Evolutionary conservation across 2,329 filamentous ascomycete genomes (phyloP).

Genomic region (Epichloe brachyelytri): DNA sequence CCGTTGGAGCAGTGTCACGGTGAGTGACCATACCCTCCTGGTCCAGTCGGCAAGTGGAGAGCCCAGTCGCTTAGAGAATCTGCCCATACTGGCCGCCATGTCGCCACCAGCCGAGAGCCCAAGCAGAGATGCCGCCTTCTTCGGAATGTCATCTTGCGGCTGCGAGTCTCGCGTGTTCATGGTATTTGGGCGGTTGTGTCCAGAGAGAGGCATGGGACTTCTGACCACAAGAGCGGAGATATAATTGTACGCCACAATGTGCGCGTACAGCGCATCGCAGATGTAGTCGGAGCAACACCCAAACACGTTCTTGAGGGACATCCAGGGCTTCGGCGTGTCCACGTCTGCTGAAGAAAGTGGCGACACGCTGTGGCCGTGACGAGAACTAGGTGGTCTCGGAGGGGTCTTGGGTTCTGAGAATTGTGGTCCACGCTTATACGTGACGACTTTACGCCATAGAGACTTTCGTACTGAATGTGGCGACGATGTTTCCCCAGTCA

Average conservation of each 20-base stretch:
- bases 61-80: slow-evolving; percentile 14
- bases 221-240: slow-evolving; percentile 24
- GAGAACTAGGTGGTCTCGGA: background rate
- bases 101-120: slow-evolving; percentile 25
- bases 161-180: slow-evolving; percentile 12
- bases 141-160: slow-evolving; percentile 27
- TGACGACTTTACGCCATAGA: slow-evolving; percentile 24
- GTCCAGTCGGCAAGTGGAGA: slow-evolving; percentile 15
- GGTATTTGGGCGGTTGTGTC: slow-evolving; percentile 7
- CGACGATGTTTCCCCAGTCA: slow-evolving; percentile 9
- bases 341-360: slow-evolving; percentile 8
- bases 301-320: slow-evolving; percentile 38
- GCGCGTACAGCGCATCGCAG: slow-evolving; percentile 46
- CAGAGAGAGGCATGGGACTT: slow-evolving; percentile 8
- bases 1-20: slow-evolving; percentile 9
- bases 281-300: slow-evolving; percentile 38
- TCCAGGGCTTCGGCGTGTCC: slow-evolving; percentile 25
- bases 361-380: slow-evolving; percentile 5
- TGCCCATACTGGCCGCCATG: slow-evolving; percentile 10
- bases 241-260: slow-evolving; percentile 48
- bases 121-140: slow-evolving; percentile 39
- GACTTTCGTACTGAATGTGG: slow-evolving; percentile 14
- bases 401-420: slow-evolving; percentile 1
- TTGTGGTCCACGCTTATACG: slow-evolving; percentile 13
- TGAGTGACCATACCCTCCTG: slow-evolving; percentile 15